Conservation (phyloP, 139 green algal species). For the Micractinium conductrix region DNA sequence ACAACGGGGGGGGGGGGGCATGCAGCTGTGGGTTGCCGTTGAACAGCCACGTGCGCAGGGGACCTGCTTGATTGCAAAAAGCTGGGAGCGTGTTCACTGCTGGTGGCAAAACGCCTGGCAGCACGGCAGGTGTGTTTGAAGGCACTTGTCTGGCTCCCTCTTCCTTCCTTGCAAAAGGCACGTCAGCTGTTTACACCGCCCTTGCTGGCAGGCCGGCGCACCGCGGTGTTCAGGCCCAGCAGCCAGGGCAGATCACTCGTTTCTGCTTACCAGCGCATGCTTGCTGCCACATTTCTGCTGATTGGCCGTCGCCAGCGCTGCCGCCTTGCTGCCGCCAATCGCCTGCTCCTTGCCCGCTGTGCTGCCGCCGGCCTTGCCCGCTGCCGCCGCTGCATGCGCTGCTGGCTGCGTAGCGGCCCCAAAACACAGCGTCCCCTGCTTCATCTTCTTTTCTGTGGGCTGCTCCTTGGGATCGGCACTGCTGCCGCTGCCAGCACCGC, state of each 20-base stretch:
- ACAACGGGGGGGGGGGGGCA: too few species aligned
- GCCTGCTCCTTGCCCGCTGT: background rate
- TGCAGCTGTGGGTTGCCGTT: too few species aligned
- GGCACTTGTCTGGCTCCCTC: background rate
- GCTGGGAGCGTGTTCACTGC: too few species aligned
- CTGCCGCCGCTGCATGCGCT: background rate
- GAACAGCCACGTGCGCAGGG: too few species aligned
- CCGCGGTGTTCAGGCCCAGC: too few species aligned
- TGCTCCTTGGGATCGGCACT: background rate
- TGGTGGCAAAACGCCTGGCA: too few species aligned
- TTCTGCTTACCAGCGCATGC: too few species aligned
- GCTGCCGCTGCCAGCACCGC: background rate
- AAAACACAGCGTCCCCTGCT: conserved; percentile 20
- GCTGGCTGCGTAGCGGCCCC: background rate
- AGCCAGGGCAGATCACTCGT: too few species aligned
- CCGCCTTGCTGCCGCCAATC: background rate
- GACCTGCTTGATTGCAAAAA: too few species aligned
- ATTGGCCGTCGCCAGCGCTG: background rate
- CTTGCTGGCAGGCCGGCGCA: background rate
- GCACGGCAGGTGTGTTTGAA: background rate
- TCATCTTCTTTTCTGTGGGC: conserved; percentile 23
- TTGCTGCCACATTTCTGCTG: too few species aligned
- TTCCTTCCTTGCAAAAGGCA: background rate
- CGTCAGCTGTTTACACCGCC: background rate
- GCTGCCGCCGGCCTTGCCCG: background rate